These are phyloP conservation scores for Cardamine resedifolia DNA, from an alignment of 345 rosid genomes.

Conservation along the genomic window DNA sequence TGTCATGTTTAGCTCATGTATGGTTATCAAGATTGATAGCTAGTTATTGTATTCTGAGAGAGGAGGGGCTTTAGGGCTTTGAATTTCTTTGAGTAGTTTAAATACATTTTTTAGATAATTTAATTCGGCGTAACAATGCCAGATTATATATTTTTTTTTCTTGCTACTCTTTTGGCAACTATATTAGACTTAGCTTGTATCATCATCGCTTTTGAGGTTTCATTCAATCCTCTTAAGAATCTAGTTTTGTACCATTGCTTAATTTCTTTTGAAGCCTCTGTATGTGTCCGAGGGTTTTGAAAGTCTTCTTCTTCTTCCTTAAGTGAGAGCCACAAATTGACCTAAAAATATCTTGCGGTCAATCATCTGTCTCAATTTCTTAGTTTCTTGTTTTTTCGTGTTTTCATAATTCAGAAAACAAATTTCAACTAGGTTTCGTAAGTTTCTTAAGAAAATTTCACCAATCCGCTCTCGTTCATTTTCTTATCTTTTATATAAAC, in stretches of 20 bases:
- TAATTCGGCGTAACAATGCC: not conserved
- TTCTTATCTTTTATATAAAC: not conserved
- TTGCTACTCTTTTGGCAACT: too few species aligned
- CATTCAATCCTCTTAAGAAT: too few species aligned
- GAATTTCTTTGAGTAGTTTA: constrained; percentile 17
- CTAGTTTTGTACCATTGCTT: too few species aligned
- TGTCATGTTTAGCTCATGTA: constrained; percentile 1
- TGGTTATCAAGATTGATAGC: constrained; percentile 27
- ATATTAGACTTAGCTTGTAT: constrained; percentile 29
- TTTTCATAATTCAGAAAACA: not conserved
- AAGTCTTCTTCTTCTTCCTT: not conserved
- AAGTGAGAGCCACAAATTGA: constrained; percentile 28
- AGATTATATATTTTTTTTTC: too few species aligned
- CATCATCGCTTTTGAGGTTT: too few species aligned
- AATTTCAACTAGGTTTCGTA: not conserved
- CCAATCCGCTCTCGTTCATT: too few species aligned
- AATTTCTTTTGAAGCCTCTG: constrained; percentile 31
- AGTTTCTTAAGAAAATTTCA: not conserved
- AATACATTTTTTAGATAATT: constrained; percentile 26
- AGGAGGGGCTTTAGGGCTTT: constrained; percentile 18
- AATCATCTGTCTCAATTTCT: not conserved
- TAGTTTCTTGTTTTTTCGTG: not conserved
- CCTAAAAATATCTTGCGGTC: constrained; percentile 21
- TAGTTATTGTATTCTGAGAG: constrained; percentile 32
- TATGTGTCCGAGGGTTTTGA: not conserved